These are phyloP conservation scores for Aspergillus novoparasiticus DNA, from an alignment of 2,329 filamentous ascomycete genomes.

Conservation along the genomic window DNA sequence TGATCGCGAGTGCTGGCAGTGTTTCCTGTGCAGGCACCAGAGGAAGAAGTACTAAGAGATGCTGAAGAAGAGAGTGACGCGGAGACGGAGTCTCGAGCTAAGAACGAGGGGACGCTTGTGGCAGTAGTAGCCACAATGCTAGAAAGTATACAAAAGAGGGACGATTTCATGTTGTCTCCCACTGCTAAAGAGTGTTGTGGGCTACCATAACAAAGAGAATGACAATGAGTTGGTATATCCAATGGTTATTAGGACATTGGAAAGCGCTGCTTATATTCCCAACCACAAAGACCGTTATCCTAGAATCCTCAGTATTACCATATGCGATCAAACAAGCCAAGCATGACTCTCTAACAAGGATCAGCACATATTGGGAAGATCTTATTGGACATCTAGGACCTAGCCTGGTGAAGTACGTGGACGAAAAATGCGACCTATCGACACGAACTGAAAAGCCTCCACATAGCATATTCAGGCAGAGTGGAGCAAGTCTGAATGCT, in stretches of 20 bases:
- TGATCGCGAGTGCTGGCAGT: conserved; percentile 25
- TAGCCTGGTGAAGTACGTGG: background rate
- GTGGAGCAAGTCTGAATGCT: background rate
- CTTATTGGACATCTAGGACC: background rate
- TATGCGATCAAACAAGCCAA: background rate
- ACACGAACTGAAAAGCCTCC: background rate
- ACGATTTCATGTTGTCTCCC: background rate
- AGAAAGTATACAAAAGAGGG: background rate
- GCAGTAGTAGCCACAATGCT: background rate
- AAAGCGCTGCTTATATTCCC: background rate
- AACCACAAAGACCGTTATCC: background rate
- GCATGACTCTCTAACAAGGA: background rate
- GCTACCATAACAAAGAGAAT: background rate
- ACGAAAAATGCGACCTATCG: background rate
- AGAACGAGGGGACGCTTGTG: background rate
- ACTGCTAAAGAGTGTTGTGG: background rate
- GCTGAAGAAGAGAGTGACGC: background rate
- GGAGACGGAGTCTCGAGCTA: background rate
- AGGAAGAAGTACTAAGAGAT: background rate
- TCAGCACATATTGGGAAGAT: background rate
- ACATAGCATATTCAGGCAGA: no score
- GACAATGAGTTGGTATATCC: background rate
- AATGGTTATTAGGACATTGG: background rate
- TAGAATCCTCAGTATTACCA: background rate
- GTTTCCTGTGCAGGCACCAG: conserved; percentile 22